phyloP scores from a whole-genome alignment of 305 asterid genomes.

The Plantago lanceolata region DNA sequence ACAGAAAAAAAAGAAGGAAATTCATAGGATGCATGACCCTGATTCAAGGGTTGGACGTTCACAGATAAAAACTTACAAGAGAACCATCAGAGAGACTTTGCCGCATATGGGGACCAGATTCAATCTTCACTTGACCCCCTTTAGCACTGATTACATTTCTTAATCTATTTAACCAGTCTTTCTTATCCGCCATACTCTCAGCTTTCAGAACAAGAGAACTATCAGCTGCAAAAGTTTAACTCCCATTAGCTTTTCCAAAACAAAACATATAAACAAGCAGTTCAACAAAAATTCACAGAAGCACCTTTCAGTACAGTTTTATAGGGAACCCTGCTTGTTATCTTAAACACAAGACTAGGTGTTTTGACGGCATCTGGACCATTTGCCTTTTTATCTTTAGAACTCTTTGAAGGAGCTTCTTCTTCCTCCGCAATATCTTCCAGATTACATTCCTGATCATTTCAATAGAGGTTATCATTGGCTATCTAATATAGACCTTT shows the following conservation, averaged over 20 bases:
- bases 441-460: conserved; percentile 80
- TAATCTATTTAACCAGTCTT: conserved; percentile 75
- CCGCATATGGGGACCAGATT: conserved; percentile 62
- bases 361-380: conserved; percentile 69
- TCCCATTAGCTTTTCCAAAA: conserved; percentile 20
- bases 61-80: conserved; percentile 52
- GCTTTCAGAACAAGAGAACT: conserved; percentile 91
- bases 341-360: conserved; percentile 74
- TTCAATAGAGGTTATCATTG: conserved; percentile 22
- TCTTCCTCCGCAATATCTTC: conserved; percentile 78
- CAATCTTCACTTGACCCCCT: conserved; percentile 94
- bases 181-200: conserved; percentile 73
- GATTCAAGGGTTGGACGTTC: conserved; percentile 23
- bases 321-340: conserved; percentile 79
- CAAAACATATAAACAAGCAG: conserved; percentile 10
- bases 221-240: conserved; percentile 57
- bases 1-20: conserved; percentile 2
- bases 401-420: conserved; percentile 79
- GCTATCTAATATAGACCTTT: neutral
- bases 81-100: conserved; percentile 95
- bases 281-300: conserved; percentile 8
- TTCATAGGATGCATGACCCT: neutral
- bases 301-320: conserved; percentile 90
- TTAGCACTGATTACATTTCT: conserved; percentile 73
- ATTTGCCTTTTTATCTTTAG: conserved; percentile 88